These are phyloP conservation scores for Hericium erinaceus DNA, from an alignment of 768 basidiomycete species.

Conservation along the genomic window DNA sequence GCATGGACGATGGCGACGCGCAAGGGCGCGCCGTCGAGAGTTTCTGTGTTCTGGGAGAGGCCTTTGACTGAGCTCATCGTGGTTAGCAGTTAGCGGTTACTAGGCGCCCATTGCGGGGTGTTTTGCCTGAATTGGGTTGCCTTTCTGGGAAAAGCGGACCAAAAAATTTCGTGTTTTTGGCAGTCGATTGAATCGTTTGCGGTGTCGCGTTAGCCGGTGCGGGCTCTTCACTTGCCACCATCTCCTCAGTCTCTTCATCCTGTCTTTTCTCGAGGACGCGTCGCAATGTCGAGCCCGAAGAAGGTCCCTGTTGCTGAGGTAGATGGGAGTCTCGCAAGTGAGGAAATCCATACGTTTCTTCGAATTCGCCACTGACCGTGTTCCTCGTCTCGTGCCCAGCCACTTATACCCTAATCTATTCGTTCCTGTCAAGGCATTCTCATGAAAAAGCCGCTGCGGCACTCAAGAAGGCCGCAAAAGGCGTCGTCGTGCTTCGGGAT, in stretches of 20 bases:
- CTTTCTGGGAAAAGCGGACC: not conserved
- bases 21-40: slow-evolving; percentile 71
- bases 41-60: slow-evolving; percentile 44
- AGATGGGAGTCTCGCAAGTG: slow-evolving; percentile 47
- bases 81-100: slow-evolving; percentile 9
- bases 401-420: slow-evolving; percentile 68
- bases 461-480: slow-evolving; percentile 64
- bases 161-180: slow-evolving; percentile 2
- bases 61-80: slow-evolving; percentile 62
- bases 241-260: not conserved
- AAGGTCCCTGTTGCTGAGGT: not conserved
- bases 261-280: not conserved
- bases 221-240: not conserved
- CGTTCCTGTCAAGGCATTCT: slow-evolving; percentile 57
- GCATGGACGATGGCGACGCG: slow-evolving; percentile 92
- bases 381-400: slow-evolving; percentile 28
- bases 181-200: not conserved
- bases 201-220: not conserved
- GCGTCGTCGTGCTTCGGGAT: slow-evolving; percentile 51
- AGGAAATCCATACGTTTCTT: slow-evolving; percentile 12
- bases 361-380: not conserved
- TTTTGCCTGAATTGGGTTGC: slow-evolving; percentile 2
- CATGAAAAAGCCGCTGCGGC: slow-evolving; percentile 67
- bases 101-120: slow-evolving; percentile 6
- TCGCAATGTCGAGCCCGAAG: not conserved